These are phyloP conservation scores for Sporopachydermia lactativora DNA, from an alignment of 805 yeast species.

Conservation along the genomic window DNA sequence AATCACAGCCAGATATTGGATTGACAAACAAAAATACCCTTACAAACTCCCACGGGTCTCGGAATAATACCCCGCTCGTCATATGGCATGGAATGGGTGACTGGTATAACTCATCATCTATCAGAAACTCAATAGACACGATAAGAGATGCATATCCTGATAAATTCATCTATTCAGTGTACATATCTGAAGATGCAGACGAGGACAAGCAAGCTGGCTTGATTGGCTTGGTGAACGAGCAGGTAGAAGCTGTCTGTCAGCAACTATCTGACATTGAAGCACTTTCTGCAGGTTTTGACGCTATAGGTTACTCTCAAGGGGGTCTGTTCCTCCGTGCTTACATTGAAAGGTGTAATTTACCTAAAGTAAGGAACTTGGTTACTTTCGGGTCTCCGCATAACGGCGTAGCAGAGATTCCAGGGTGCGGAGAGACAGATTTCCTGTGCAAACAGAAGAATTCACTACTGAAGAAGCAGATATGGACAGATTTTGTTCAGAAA, in stretches of 20 bases:
- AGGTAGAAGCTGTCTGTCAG: slow-evolving; percentile 37
- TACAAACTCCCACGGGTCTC: no score
- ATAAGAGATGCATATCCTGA: slow-evolving; percentile 34
- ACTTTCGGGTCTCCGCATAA: slow-evolving; percentile 78
- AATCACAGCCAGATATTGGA: no score
- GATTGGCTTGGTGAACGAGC: slow-evolving; percentile 43
- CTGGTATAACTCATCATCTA: slow-evolving; percentile 45
- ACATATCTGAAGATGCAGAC: slow-evolving; percentile 31
- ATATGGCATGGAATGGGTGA: slow-evolving; percentile 86
- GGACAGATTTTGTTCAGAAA: slow-evolving; percentile 41
- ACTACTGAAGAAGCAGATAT: slow-evolving; percentile 43
- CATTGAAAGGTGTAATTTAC: slow-evolving; percentile 39
- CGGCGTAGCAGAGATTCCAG: slow-evolving; percentile 58
- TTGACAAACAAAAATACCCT: no score
- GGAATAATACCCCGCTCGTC: no score
- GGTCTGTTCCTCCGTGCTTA: slow-evolving; percentile 65
- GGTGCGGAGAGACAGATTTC: slow-evolving; percentile 42
- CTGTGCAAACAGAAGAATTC: slow-evolving; percentile 41
- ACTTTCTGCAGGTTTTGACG: slow-evolving; percentile 45
- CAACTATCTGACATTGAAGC: slow-evolving; percentile 32
- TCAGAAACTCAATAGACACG: slow-evolving; percentile 30
- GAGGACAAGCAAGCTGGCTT: slow-evolving; percentile 42
- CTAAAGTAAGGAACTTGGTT: slow-evolving; percentile 33
- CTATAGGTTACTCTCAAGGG: slow-evolving; percentile 74
- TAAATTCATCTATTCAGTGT: slow-evolving; percentile 37